These are phyloP conservation scores for Solanum neorickii DNA, from an alignment of 257 asterid genomes.

Conservation along the genomic window DNA sequence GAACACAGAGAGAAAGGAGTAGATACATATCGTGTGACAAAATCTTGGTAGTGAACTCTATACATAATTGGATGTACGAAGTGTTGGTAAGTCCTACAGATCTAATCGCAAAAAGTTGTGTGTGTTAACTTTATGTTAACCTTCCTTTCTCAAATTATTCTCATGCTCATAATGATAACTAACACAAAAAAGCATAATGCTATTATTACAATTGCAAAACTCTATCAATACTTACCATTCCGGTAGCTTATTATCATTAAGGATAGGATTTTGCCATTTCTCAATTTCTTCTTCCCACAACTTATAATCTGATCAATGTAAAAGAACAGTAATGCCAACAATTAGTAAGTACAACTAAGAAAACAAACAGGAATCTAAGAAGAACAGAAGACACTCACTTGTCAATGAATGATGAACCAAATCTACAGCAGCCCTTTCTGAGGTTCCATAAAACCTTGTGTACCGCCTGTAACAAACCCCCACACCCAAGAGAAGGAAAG, in stretches of 20 bases:
- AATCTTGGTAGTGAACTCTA: background rate
- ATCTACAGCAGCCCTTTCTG: conserved; percentile 70
- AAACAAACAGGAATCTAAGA: background rate
- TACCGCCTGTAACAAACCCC: conserved; percentile 68
- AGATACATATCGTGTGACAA: background rate
- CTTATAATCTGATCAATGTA: conserved; percentile 54
- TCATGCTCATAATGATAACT: background rate
- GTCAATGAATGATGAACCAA: conserved; percentile 92
- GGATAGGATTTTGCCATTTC: conserved; percentile 95
- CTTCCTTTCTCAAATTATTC: background rate
- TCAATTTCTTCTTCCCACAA: conserved; percentile 98
- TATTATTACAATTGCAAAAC: background rate
- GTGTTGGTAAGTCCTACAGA: background rate
- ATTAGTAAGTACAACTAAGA: background rate
- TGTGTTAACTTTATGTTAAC: background rate
- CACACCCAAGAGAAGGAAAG: conserved; percentile 1
- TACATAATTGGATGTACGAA: background rate
- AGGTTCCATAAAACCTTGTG: conserved; percentile 90
- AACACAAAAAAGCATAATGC: background rate
- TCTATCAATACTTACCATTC: conserved; percentile 60
- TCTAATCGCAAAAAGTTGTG: background rate
- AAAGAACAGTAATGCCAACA: background rate
- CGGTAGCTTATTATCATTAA: conserved; percentile 67
- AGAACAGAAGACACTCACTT: conserved; percentile 38
- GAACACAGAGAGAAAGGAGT: background rate